Evolutionary conservation across 2,329 filamentous ascomycete species (phyloP), one percentile per base, ranked within the genome.

Genomic region (Elsinoe batatas): DNA sequence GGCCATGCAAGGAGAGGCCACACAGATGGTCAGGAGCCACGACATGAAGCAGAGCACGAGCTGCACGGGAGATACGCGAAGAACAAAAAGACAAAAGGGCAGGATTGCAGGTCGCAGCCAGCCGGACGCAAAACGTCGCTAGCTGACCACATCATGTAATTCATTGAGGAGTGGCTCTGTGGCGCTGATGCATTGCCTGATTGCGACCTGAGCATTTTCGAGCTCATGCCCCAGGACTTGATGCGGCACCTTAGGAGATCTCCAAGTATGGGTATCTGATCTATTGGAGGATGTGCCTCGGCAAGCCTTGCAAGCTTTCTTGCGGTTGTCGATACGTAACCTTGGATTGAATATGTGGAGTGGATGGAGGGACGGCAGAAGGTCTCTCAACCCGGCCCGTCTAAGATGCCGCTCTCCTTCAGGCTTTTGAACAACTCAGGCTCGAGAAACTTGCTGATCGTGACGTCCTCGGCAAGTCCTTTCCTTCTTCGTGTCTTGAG

Each of bases 361-460:
- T 37, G 13, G 1, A n/a, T 37, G 12, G 12, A 33, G 47, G 32
- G 8, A 3, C 5, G 13, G 38, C 13, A 15, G 6, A 18, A 3
- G 15, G 15, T 13, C 36, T 26, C 17, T 57, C 38, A 57, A 13
- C 37, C 47, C 11, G 58, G 57, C 53, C 78, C 79, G 65, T 90
- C 90, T 61, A 97, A 73, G 62, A 95, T 83, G 2, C 91, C 91
- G 64, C 87, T 93, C 71, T 95, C 90, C 73, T 89, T 87, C 66
- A 97, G 73, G 62, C 83, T 88, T 69, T 85, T 83, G 74, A 94
- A 95, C 59, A 97, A 82, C 69, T 97, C 93, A 1, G 90, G 88
- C 75, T 98, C 93, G 61, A 98, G 75, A 73, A 97, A 98, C 68
- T 95, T 96, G 69, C 89, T 90, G 56, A 97, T 90, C 30, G 87